phyloP scores from a whole-genome alignment of 345 rosid genomes.

The Syzygium jambos region DNA sequence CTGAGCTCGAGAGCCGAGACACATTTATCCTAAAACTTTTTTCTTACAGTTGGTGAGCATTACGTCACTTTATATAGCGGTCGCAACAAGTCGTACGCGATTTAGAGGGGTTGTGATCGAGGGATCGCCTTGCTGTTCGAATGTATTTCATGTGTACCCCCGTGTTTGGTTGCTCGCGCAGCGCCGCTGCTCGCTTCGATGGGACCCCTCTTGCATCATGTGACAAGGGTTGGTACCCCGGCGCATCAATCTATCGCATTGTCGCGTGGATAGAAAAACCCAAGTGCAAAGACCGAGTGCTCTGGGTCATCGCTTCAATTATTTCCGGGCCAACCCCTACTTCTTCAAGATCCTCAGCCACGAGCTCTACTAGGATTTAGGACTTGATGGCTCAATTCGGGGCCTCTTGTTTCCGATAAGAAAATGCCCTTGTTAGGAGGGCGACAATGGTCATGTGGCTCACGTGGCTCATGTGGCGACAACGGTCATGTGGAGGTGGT shows the following conservation, averaged over 20 bases:
- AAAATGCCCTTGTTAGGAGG: neutral
- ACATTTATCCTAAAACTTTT: neutral
- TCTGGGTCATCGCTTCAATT: neutral
- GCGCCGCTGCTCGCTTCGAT: neutral
- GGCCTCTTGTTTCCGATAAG: neutral
- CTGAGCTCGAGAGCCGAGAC: fast-evolving
- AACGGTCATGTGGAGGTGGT: neutral
- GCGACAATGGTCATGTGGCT: neutral
- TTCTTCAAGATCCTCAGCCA: neutral
- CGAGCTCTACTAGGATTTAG: neutral
- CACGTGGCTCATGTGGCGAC: neutral
- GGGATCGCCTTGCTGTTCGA: neutral
- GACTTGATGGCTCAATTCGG: neutral
- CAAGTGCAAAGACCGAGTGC: neutral
- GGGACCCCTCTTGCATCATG: fast-evolving
- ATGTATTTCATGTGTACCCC: neutral
- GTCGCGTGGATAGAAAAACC: fast-evolving
- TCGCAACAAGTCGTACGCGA: fast-evolving
- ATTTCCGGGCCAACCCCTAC: fast-evolving
- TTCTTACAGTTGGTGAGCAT: too few species aligned
- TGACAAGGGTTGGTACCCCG: neutral
- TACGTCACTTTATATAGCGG: neutral
- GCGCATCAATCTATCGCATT: neutral
- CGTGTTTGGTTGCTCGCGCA: neutral
- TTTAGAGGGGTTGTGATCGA: neutral